Base-by-base conservation (phyloP, 2,329 filamentous ascomycete species). In the Penicillium sp. region DNA sequence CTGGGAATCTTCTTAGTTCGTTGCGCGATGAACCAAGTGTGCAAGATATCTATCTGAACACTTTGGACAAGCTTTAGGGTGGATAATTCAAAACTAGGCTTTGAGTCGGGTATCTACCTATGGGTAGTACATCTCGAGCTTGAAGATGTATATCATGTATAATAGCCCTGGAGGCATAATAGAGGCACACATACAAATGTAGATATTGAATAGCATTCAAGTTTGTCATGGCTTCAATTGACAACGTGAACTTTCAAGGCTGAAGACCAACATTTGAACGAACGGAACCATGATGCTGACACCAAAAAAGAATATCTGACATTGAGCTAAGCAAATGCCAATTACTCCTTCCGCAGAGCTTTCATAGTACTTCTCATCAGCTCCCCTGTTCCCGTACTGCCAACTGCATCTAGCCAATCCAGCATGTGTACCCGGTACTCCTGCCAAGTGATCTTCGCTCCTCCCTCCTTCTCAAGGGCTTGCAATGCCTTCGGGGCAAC, bases 291-390 rank as follows among this genome's bases (percentile, higher is more conserved):
- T 16, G 31, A 46, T 16, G 14, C 23, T 46, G 13, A n/a, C 13
- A 29, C 7, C 13, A 44, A 11, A 46, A 16, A 19, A 26, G 16
- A 16, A 14, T 9, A 25, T 46, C 8, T 26, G 4, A 29, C n/a
- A 9, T 27, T 47, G 45, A 39, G 8, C 16, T 39, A 10, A 7
- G 23, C n/a, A 23, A 13, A 19, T 47, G 9, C 13, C 23, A 27
- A 33, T 27, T 6, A 53, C 50, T 73, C 72, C 58, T 78, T 83
- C 75, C 86, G 87, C 64, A 93, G 75, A 50, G 88, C 85, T 70
- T 88, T 91, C 85, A 95, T 92, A 1, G 90, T 93, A 66, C 87
- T 91, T 72, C 89, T 89, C 82, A 96, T 88, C 67, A 96, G 75
- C 61, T 88, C 82, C 16, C 84, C 83, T 29, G 93, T 80, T 0